Evolutionary conservation across 1,139 yeast species (phyloP), one percentile per base, ranked within the genome.

Genomic region (Arxiozyma bovina): DNA sequence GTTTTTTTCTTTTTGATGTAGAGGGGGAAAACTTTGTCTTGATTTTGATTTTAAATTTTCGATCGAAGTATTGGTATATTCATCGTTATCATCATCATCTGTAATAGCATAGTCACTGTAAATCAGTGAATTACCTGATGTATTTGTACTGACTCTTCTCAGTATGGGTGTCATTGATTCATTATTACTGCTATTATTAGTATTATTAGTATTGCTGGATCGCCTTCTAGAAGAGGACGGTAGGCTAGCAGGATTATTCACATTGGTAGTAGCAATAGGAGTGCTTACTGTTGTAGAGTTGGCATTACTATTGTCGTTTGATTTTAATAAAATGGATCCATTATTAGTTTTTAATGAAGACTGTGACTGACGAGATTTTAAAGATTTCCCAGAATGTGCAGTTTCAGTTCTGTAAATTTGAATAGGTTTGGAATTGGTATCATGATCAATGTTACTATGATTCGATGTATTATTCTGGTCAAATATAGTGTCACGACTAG

Each of bases 151-250:
- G 61, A 57, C 69, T 67, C 64, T 70, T 59, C 70, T 66, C 61
- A 84, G 73, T 50, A 84, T 85, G 2, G 90, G 90, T 27, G 82
- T 80, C 61, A 80, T 83, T 17, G 90, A 88, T 55, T 42, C 46
- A 18, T 47, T 53, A 20, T 53, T 27, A 27, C 2, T 27, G 30
- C 30, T 27, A 8, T 27, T 5, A 27, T 27, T 23, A 23, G 6
- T 23, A 23, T 23, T 23, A 23, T 6, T 23, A 6, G 25, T 52
- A 34, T 55, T 57, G 41, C 56, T 57, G 50, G 61, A 58, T 11
- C 60, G 53, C 50, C 63, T 58, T 45, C 59, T 56, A 12, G 61
- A 57, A 18, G 59, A 52, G 17, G 58, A 53, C 20, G 54, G 54
- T 42, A 53, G 56, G 41, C 60, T 57, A 34, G 50, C 50, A 20